A percentile compares a stretch with the other conserved stretches of the same genome.
Conservation (phyloP, 2,329 filamentous ascomycete species). For the Calonectria henricotiae region DNA sequence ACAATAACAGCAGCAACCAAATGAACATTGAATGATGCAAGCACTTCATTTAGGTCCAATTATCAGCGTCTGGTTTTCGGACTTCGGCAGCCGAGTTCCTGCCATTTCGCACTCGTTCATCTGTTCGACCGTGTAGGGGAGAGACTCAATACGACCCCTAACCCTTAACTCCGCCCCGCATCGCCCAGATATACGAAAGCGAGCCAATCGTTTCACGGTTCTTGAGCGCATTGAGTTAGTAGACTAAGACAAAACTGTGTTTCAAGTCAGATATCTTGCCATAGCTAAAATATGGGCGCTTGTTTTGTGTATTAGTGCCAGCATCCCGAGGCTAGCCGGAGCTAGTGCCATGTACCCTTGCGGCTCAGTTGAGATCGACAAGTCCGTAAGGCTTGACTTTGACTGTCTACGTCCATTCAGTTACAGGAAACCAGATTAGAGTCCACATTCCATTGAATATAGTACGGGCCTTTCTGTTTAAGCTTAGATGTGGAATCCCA, state of each 20-base stretch:
- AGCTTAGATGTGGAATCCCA: not conserved
- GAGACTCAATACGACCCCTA: not conserved
- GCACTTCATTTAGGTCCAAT: not conserved
- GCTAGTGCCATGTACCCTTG: not conserved
- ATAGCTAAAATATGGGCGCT: not conserved
- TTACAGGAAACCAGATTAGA: not conserved
- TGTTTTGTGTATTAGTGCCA: not conserved
- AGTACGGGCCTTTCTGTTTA: not conserved
- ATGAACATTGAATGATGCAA: not conserved
- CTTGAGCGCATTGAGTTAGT: not conserved
- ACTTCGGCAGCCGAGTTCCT: too few relatives aligned
- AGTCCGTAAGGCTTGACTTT: slow-evolving; percentile 5
- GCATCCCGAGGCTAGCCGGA: not conserved
- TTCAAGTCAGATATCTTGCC: not conserved
- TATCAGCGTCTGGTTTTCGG: too few relatives aligned
- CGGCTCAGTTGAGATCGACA: not conserved
- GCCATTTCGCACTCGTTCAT: not conserved
- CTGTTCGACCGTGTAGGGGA: not conserved
- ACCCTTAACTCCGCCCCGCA: not conserved
- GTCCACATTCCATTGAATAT: not conserved
- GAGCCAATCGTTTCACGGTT: not conserved
- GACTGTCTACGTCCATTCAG: not conserved
- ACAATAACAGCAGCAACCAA: not conserved
- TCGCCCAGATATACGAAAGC: slow-evolving; percentile 4
- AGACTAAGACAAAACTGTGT: not conserved